phyloP scores from a whole-genome alignment of 2,329 filamentous ascomycete species.

The Penicillium oxalicum region DNA sequence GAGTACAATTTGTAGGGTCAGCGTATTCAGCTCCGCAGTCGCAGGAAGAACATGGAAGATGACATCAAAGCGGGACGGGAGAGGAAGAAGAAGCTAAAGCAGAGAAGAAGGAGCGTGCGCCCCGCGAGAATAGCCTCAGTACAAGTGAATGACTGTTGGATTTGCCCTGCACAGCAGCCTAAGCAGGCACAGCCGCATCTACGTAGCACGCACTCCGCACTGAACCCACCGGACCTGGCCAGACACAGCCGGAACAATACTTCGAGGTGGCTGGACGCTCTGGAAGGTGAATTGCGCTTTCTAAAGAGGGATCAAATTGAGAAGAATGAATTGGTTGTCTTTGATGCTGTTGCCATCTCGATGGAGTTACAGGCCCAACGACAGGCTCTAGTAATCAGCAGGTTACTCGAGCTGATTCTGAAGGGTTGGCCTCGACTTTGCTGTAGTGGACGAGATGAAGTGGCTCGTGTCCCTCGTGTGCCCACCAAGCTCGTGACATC shows the following conservation, averaged over 20 bases:
- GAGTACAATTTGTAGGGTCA: too few species aligned
- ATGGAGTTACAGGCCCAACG: too few species aligned
- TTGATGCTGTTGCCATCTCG: too few species aligned
- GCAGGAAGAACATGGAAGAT: background rate
- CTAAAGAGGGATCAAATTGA: too few species aligned
- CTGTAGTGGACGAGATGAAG: too few species aligned
- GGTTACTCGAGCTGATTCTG: too few species aligned
- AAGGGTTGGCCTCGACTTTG: too few species aligned
- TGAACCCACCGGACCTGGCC: background rate
- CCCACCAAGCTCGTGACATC: too few species aligned
- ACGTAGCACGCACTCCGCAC: background rate
- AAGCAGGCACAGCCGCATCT: slow-evolving; percentile 3
- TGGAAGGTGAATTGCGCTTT: slow-evolving; percentile 5
- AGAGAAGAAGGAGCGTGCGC: too few species aligned
- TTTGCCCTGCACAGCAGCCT: slow-evolving; percentile 15
- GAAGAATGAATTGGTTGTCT: too few species aligned
- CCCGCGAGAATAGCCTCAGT: background rate
- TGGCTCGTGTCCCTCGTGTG: too few species aligned
- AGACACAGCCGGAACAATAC: slow-evolving; percentile 13
- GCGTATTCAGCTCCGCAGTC: background rate
- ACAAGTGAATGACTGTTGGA: background rate
- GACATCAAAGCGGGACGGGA: background rate
- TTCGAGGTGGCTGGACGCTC: slow-evolving; percentile 9
- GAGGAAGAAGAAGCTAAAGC: background rate
- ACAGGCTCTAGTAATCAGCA: too few species aligned